Evolutionary conservation across 257 asterid genomes (phyloP).

Genomic region (Orobanche coerulescens): DNA sequence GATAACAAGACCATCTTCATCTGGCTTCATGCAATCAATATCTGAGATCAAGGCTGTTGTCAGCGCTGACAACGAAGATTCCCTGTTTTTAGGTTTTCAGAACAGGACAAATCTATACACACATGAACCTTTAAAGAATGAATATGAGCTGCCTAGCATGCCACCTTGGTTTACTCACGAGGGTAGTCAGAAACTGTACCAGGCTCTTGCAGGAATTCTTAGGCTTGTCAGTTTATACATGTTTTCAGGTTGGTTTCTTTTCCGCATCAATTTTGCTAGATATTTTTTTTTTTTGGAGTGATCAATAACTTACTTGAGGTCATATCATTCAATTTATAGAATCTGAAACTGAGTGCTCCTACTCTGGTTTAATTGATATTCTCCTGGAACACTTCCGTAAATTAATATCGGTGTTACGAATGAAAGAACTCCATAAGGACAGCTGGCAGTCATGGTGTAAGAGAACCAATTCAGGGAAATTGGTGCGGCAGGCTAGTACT

Average conservation of each 20-base stretch:
- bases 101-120: conserved; percentile 28
- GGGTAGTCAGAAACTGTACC: conserved; percentile 75
- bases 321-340: conserved; percentile 36
- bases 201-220: conserved; percentile 68
- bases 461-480: conserved; percentile 65
- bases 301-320: conserved; percentile 16
- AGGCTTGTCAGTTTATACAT: conserved; percentile 68
- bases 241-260: conserved; percentile 54
- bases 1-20: conserved; percentile 41
- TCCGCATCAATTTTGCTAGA: conserved; percentile 18
- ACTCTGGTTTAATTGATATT: conserved; percentile 57
- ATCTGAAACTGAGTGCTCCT: conserved; percentile 56
- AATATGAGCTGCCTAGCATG: conserved; percentile 67
- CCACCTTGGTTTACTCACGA: conserved; percentile 83
- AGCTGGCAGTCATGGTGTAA: conserved; percentile 86
- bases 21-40: conserved; percentile 80
- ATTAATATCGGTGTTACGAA: conserved; percentile 59
- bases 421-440: conserved; percentile 49
- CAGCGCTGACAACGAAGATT: conserved; percentile 25
- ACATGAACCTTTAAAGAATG: conserved; percentile 33
- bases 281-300: conserved; percentile 1
- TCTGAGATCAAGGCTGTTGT: conserved; percentile 61
- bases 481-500: conserved; percentile 88
- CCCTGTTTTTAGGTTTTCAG: conserved; percentile 31
- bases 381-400: conserved; percentile 74